Conservation (phyloP, 768 basidiomycete species). For the Rhodotorula diobovata region DNA sequence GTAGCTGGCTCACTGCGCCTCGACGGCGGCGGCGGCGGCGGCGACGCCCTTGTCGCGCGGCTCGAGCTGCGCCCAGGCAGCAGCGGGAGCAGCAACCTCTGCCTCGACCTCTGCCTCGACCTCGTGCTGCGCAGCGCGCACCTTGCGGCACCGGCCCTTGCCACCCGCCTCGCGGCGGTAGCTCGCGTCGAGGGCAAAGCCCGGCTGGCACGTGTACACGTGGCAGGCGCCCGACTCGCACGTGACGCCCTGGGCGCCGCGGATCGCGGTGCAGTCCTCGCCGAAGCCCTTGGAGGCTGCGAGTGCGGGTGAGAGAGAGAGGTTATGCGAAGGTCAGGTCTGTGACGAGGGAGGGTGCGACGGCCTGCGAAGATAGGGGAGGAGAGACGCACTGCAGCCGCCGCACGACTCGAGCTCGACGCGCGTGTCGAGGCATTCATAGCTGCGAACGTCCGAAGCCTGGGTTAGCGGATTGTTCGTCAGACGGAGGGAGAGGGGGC, state of each 20-base stretch:
- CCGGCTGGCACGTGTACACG: constrained; percentile 48
- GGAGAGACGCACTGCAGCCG: constrained; percentile 25
- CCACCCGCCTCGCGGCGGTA: constrained; percentile 6
- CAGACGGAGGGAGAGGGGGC: neutral
- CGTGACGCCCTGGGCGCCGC: constrained; percentile 50
- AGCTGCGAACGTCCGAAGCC: neutral
- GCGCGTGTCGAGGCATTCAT: constrained; percentile 8
- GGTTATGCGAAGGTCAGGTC: neutral
- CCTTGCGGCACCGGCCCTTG: constrained; percentile 27
- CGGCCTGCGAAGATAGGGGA: neutral
- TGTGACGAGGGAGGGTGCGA: no score
- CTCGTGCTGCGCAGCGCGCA: neutral
- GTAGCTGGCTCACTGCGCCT: neutral
- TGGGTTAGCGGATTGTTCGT: neutral
- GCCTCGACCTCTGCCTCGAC: neutral
- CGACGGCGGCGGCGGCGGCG: neutral
- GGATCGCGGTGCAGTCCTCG: constrained; percentile 53
- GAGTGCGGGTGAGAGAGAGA: neutral
- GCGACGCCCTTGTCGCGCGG: neutral
- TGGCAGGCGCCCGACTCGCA: constrained; percentile 49
- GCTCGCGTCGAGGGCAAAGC: constrained; percentile 21
- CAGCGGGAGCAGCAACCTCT: constrained; percentile 1
- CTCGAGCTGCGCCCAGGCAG: no score
- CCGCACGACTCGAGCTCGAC: constrained; percentile 36
- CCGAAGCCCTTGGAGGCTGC: constrained; percentile 45